Percentiles rank a stretch among this genome's conserved stretches.
phyloP scores from a whole-genome alignment of 805 yeast species.

The Candida jianshihensis region DNA sequence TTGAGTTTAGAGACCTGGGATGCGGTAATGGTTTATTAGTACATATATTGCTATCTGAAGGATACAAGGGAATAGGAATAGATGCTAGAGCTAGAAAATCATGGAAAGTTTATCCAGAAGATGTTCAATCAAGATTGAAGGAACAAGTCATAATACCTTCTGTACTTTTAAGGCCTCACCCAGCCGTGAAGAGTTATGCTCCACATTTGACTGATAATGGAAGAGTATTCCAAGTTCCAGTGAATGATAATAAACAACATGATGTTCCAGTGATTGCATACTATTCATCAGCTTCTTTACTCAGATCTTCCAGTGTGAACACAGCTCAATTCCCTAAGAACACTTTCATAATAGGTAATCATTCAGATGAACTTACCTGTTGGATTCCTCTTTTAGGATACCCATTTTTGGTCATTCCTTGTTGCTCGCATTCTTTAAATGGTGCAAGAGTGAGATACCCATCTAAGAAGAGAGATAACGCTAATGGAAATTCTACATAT shows the following conservation, averaged over 20 bases:
- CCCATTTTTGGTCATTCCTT: conserved; percentile 90
- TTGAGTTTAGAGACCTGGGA: conserved; percentile 83
- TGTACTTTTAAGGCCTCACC: conserved; percentile 62
- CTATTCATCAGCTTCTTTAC: conserved; percentile 36
- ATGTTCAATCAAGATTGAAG: conserved; percentile 47
- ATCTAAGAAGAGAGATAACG: conserved; percentile 28
- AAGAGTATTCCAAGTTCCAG: conserved; percentile 42
- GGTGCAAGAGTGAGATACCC: conserved; percentile 70
- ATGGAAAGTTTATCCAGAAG: conserved; percentile 71
- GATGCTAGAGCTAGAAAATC: conserved; percentile 89
- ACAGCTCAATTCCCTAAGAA: conserved; percentile 60
- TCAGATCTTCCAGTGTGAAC: conserved; percentile 48
- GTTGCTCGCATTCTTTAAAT: conserved; percentile 83
- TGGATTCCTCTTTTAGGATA: conserved; percentile 88
- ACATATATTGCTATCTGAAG: conserved; percentile 68
- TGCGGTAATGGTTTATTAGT: conserved; percentile 93
- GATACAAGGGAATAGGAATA: conserved; percentile 74
- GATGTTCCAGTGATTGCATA: conserved; percentile 42
- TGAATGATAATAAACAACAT: conserved; percentile 19
- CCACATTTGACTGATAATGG: conserved; percentile 59
- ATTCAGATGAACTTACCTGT: conserved; percentile 89
- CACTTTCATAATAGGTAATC: conserved; percentile 88
- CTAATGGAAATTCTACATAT: conserved; percentile 53
- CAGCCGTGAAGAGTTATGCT: conserved; percentile 44
- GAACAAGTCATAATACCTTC: conserved; percentile 85